Conservation (phyloP, 345 rosid species). For the Durio zibethinus region DNA sequence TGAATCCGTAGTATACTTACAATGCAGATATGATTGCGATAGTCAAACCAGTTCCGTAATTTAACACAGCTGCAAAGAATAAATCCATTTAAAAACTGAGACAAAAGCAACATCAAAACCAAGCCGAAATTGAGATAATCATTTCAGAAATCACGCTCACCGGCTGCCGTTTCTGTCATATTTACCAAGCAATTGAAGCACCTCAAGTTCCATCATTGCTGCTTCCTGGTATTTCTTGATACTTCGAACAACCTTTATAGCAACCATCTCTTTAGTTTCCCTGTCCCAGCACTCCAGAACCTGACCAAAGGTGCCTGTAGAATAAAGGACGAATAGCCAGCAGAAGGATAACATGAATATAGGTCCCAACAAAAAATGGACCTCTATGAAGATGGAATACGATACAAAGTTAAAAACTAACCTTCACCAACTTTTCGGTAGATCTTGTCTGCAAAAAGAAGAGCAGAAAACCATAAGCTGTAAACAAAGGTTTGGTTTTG, state of each 20-base stretch:
- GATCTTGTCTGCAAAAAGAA: constrained; percentile 52
- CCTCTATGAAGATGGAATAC: neutral
- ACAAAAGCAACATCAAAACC: constrained; percentile 10
- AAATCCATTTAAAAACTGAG: constrained; percentile 26
- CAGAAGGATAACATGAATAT: neutral
- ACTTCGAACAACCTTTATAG: constrained; percentile 65
- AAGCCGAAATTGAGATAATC: neutral
- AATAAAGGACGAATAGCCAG: neutral
- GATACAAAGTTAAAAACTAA: constrained; percentile 18
- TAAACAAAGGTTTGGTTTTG: neutral
- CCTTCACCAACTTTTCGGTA: constrained; percentile 72
- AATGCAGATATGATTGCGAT: constrained; percentile 61
- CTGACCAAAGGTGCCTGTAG: constrained; percentile 71
- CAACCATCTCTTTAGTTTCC: constrained; percentile 58
- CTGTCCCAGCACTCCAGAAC: constrained; percentile 78
- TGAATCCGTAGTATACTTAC: constrained; percentile 43
- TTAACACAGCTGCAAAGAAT: constrained; percentile 61
- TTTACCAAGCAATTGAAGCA: constrained; percentile 56
- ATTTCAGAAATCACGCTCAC: constrained; percentile 33
- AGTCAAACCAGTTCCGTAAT: constrained; percentile 63
- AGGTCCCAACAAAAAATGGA: neutral
- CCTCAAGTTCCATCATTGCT: constrained; percentile 62
- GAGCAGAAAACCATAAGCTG: neutral
- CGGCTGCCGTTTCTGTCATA: constrained; percentile 48
- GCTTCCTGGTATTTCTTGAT: constrained; percentile 65